Conservation (phyloP, 2,329 filamentous ascomycete genomes). For the Celoporthe dispersa region DNA sequence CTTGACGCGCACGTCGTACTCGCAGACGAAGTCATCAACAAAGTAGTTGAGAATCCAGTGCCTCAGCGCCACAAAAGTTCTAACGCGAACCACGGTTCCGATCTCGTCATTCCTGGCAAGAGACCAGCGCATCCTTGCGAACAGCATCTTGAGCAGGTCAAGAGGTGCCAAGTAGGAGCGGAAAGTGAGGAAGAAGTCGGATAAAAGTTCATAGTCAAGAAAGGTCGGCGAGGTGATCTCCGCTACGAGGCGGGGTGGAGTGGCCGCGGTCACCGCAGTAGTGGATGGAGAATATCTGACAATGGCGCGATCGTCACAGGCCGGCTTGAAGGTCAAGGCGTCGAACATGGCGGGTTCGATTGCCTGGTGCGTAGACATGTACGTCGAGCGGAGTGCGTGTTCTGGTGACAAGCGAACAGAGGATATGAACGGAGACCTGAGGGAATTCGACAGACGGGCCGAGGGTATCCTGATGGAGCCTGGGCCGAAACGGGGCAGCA, state of each 20-base stretch:
- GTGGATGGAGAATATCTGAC: constrained; percentile 78
- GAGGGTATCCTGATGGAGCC: constrained; percentile 45
- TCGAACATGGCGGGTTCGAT: constrained; percentile 83
- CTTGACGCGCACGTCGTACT: constrained; percentile 71
- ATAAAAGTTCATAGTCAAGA: constrained; percentile 94
- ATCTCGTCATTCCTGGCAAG: constrained; percentile 78
- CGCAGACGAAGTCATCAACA: constrained; percentile 85
- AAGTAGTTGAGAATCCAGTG: constrained; percentile 99
- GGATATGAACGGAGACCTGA: constrained; percentile 39
- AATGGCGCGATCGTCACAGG: constrained; percentile 76
- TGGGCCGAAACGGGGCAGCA: constrained; percentile 41
- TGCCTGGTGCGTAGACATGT: constrained; percentile 52
- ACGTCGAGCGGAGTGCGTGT: constrained; percentile 48
- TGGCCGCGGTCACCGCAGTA: constrained; percentile 83
- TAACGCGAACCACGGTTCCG: constrained; percentile 91
- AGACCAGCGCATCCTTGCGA: constrained; percentile 87
- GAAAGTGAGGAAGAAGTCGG: constrained; percentile 97
- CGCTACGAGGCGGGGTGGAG: constrained; percentile 85
- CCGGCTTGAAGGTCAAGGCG: constrained; percentile 74
- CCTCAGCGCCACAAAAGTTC: constrained; percentile 91
- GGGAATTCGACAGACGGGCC: constrained; percentile 38
- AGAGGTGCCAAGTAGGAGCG: constrained; percentile 80
- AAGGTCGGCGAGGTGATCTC: constrained; percentile 97
- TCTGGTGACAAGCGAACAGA: constrained; percentile 47
- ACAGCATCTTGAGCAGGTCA: constrained; percentile 80